Evolutionary conservation across 768 basidiomycete genomes (phyloP), one percentile per base, ranked within the genome.

Genomic region (Auricularia heimuer): DNA sequence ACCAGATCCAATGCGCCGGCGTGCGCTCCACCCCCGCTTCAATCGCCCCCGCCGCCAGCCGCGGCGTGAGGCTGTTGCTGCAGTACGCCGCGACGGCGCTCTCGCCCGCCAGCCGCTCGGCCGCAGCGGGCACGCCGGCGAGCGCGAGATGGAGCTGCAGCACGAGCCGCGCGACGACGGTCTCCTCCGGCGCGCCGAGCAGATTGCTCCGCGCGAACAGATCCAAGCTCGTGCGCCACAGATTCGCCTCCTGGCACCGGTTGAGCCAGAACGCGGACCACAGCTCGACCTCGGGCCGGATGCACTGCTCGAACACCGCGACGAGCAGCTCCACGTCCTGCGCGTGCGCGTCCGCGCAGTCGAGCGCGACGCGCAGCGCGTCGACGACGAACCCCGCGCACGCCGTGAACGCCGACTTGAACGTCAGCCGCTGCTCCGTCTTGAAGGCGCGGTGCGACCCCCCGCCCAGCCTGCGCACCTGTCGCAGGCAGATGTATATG

Each of bases 111-210:
- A 97, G 82, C 65, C 89, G 79, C 73, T 96, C 94, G 0, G 94
- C 93, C 0, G 91, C 87, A 1, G 83, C 81, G 0, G 87, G 83
- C 63, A 90, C 81, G 65, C 84, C 84, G 16, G 89, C 91, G 21
- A 97, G 76, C 0, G 90, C 84, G 79, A 94, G 88, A 71, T 96
- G 93, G 77, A 97, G 91, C 36, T 88, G 78, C 63, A 97, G 83
- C 65, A 96, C 78, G 69, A 91, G 88, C 0, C 89, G 85, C 0
- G 88, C 80, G 70, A 92, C 92, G 34, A 89, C 75, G 12, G 90
- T 83, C 71, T 84, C 80, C 64, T 91, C 87, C 12, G 88, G 85
- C 14, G 87, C 72, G 14, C 90, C 90, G 37, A 82, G 82, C 3
- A 94, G 76, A 69, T 93, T 88, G 36, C 83, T 82, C 64, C 83